Percentiles rank a stretch among this genome's conserved stretches.
Conservation (phyloP, 345 rosid genomes). For the Cardamine resedifolia region DNA sequence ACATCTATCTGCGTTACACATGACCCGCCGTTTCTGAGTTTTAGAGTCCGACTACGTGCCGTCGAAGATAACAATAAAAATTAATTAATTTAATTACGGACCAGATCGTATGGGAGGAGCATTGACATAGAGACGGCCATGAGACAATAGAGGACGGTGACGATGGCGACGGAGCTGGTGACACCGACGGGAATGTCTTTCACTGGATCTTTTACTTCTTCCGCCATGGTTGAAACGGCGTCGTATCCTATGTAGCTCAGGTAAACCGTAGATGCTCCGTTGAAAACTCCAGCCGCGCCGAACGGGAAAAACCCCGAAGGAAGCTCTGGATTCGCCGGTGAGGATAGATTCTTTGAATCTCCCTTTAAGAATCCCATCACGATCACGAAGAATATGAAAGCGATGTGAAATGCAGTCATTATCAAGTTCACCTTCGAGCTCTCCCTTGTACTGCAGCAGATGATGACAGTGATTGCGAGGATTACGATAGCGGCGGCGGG, state of each 20-base stretch:
- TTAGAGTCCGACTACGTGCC: slow-evolving; percentile 6
- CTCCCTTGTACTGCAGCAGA: slow-evolving; percentile 67
- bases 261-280: slow-evolving; percentile 83
- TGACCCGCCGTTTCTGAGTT: slow-evolving; percentile 18
- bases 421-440: slow-evolving; percentile 81
- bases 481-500: slow-evolving; percentile 58
- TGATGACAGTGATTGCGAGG: slow-evolving; percentile 57
- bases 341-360: slow-evolving; percentile 54
- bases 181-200: slow-evolving; percentile 90
- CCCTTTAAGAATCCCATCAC: slow-evolving; percentile 78
- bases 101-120: slow-evolving; percentile 81
- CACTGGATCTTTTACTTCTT: slow-evolving; percentile 78
- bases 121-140: slow-evolving; percentile 95
- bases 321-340: slow-evolving; percentile 46
- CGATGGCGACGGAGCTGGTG: slow-evolving; percentile 75
- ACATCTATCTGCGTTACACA: slow-evolving; percentile 58
- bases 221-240: slow-evolving; percentile 95
- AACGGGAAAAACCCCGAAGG: slow-evolving; percentile 76
- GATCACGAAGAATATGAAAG: slow-evolving; percentile 74
- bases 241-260: slow-evolving; percentile 94
- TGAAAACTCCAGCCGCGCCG: slow-evolving; percentile 73
- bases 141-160: slow-evolving; percentile 78
- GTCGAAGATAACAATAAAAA: too few species aligned
- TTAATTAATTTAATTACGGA: not conserved
- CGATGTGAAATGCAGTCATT: slow-evolving; percentile 68